Conservation (phyloP, 208 protist genomes). For the Leishmania braziliensis region DNA sequence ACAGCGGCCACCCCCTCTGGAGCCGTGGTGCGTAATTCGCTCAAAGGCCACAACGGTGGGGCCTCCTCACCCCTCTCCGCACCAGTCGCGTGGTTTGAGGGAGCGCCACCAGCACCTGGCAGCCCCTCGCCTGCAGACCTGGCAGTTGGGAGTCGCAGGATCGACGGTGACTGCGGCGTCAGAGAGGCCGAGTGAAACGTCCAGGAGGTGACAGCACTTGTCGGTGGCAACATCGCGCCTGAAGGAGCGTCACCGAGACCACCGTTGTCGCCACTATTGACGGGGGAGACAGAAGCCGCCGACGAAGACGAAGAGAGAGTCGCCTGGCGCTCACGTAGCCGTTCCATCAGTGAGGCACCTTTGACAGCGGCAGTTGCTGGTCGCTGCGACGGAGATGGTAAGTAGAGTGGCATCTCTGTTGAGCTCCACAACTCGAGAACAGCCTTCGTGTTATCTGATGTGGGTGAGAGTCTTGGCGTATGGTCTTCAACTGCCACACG, state of each 20-base stretch:
- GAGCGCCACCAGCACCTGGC: neutral
- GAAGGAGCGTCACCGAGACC: neutral
- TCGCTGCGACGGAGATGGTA: constrained; percentile 4
- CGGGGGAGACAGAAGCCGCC: neutral
- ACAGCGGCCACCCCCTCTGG: neutral
- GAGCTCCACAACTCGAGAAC: constrained; percentile 49
- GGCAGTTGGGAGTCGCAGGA: neutral
- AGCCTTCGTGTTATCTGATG: constrained; percentile 1
- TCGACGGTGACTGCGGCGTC: neutral
- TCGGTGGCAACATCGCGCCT: neutral
- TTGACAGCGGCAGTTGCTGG: neutral
- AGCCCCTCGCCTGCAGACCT: neutral
- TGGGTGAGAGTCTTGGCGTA: neutral
- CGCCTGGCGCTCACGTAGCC: constrained; percentile 7
- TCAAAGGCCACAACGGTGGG: neutral
- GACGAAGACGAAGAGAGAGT: neutral
- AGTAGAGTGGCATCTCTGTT: constrained; percentile 39
- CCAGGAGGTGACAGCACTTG: constrained; percentile 38
- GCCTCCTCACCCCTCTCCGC: neutral
- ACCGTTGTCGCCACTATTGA: neutral
- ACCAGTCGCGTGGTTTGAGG: neutral
- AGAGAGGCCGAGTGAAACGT: constrained; percentile 39
- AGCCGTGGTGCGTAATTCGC: neutral
- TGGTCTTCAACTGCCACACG: neutral
- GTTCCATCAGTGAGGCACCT: neutral